Evolutionary conservation across 441 rosid species (phyloP), one percentile per base, ranked within the genome.

Genomic region (Erodium texanum): DNA sequence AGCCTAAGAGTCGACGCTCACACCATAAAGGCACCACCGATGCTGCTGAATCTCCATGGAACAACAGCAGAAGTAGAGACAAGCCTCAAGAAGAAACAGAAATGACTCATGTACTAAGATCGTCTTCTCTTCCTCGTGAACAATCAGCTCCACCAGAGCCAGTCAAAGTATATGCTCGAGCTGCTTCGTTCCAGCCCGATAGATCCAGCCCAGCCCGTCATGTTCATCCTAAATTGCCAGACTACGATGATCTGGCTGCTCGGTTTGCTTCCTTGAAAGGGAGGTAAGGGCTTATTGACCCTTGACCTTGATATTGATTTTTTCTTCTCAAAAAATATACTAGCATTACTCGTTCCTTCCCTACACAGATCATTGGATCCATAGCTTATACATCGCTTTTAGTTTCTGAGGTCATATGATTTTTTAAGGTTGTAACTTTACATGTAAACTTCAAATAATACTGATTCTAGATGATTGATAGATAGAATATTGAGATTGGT

Each of bases 141-240:
- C 96, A 82, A 70, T 62, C 69, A 22, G 71, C 82, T 45, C 71
- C 86, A 77, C 67, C 84, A 9, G 83, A 76, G 80, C 68, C 66
- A 36, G 16, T 7, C 8, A 89, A 87, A 74, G 86, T 77, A 7
- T 80, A 71, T 69, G 69, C 76, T 50, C 91, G 95, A 19, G 90
- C 92, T 38, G 78, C 90, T 73, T 78, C 99, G 29, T 88, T 93
- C 56, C 95, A 87, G 77, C 85, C 90, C 12, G 95, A 83, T 59
- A 76, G 85, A 16, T 82, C 87, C 0, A 77, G 66, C 69, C 71
- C 77, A 23, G 91, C 90, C 15, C 78, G 80, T 65, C 97, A 93
- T 48, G 96, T 93, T 75, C 99, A 93, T 80, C 99, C 97, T 0
- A 93, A 91, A 79, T 81, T 93, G 74, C 99, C 97, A 0, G 83